phyloP scores from a whole-genome alignment of 768 basidiomycete genomes.

The Suillus subluteus region DNA sequence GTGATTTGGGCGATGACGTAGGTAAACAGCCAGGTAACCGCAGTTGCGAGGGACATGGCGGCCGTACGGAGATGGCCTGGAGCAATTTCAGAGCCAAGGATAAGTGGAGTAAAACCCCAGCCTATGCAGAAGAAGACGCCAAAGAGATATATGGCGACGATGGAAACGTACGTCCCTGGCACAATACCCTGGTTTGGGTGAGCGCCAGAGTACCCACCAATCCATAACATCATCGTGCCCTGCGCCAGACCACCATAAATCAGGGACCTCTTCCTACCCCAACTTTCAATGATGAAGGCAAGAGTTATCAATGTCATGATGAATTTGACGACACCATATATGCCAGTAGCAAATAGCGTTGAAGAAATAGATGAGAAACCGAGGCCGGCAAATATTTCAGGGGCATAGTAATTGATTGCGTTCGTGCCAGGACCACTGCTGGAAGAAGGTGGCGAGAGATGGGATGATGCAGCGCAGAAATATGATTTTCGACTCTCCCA shows the following conservation, averaged over 20 bases:
- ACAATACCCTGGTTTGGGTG: constrained; percentile 32
- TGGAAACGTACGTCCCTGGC: constrained; percentile 36
- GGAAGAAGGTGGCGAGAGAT: constrained; percentile 37
- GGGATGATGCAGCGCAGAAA: constrained; percentile 37
- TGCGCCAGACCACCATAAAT: constrained; percentile 42
- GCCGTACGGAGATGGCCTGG: constrained; percentile 40
- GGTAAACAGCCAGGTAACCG: constrained; percentile 40
- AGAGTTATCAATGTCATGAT: constrained; percentile 34
- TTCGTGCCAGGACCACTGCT: constrained; percentile 48
- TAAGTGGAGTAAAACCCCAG: constrained; percentile 37
- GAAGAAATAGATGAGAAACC: constrained; percentile 36
- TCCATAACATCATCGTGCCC: constrained; percentile 42
- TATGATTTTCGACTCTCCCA: constrained; percentile 19
- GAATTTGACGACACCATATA: constrained; percentile 47
- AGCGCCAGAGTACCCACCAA: constrained; percentile 34
- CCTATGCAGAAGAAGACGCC: constrained; percentile 41
- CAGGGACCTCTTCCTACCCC: constrained; percentile 41
- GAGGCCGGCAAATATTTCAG: constrained; percentile 39
- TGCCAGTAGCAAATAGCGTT: constrained; percentile 42
- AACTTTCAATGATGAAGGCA: constrained; percentile 41
- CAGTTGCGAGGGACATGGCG: constrained; percentile 36
- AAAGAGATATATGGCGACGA: constrained; percentile 40
- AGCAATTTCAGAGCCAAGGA: constrained; percentile 39
- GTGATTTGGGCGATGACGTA: constrained; percentile 43
- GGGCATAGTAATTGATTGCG: constrained; percentile 46